These are phyloP conservation scores for Pseudogymnoascus sp. DNA, from an alignment of 2,329 filamentous ascomycete species.

Conservation along the genomic window DNA sequence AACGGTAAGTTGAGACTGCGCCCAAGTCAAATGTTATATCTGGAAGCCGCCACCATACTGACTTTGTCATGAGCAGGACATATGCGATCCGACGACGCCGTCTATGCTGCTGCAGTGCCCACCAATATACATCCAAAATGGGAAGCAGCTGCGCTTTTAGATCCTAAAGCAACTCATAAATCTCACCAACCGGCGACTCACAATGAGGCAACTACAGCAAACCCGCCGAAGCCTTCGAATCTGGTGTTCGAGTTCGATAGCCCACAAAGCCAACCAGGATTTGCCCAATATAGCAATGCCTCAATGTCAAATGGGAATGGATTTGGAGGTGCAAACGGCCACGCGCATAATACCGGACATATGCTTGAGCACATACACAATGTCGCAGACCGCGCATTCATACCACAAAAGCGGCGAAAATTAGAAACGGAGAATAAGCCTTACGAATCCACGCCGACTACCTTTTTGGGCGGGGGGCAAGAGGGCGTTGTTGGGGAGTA, in stretches of 20 bases:
- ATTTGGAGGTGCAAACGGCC: slow-evolving; percentile 20
- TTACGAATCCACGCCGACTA: slow-evolving; percentile 9
- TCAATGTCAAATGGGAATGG: slow-evolving; percentile 14
- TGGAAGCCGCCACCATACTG: not conserved
- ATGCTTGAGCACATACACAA: slow-evolving; percentile 72
- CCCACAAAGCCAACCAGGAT: slow-evolving; percentile 18
- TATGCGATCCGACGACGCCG: slow-evolving; percentile 11
- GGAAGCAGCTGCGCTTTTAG: slow-evolving; percentile 35
- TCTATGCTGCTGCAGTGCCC: not conserved
- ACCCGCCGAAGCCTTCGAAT: slow-evolving; percentile 23
- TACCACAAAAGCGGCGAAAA: slow-evolving; percentile 60
- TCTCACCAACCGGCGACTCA: slow-evolving; percentile 13
- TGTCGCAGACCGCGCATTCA: slow-evolving; percentile 56
- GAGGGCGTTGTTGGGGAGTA: slow-evolving; percentile 57
- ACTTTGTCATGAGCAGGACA: not conserved
- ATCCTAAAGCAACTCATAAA: slow-evolving; percentile 31
- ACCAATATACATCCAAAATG: slow-evolving; percentile 23
- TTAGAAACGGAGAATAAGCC: slow-evolving; percentile 28
- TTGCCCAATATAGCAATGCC: not conserved
- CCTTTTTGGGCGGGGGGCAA: slow-evolving; percentile 40
- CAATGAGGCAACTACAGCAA: slow-evolving; percentile 10
- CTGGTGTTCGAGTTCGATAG: slow-evolving; percentile 36
- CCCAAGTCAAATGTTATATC: not conserved
- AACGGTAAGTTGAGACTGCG: slow-evolving; percentile 26
- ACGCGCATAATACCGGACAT: slow-evolving; percentile 11